A percentile compares a stretch with the other conserved stretches of the same genome.
phyloP scores from a whole-genome alignment of 495 filamentous ascomycete genomes.

The Paragyromitra xinjiangensis region DNA sequence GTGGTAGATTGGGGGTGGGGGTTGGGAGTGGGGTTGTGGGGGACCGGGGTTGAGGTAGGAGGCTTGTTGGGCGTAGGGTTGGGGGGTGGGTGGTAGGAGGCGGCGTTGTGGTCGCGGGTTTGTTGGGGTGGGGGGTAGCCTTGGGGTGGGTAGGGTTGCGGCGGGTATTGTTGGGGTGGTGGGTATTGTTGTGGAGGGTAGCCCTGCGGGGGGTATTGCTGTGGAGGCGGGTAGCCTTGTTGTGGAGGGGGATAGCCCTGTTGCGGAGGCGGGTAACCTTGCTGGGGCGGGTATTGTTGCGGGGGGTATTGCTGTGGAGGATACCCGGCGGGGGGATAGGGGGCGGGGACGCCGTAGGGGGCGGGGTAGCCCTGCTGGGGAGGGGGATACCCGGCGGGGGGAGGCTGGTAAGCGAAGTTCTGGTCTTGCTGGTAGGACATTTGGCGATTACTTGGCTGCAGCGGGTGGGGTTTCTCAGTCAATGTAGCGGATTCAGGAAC shows the following conservation, averaged over 20 bases:
- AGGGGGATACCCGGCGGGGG: constrained; percentile 18
- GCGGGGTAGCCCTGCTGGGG: constrained; percentile 55
- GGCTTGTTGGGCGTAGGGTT: constrained; percentile 49
- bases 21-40: constrained; percentile 57
- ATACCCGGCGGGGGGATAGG: constrained; percentile 24
- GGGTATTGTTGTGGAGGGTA: constrained; percentile 49
- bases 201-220: constrained; percentile 20
- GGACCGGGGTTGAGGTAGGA: constrained; percentile 56
- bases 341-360: constrained; percentile 47
- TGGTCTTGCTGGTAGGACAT: constrained; percentile 27
- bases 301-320: constrained; percentile 42
- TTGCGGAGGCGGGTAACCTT: constrained; percentile 36
- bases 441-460: neutral
- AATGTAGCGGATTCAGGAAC: neutral
- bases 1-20: constrained; percentile 59
- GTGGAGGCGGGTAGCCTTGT: constrained; percentile 50
- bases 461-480: neutral
- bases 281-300: constrained; percentile 26
- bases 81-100: constrained; percentile 42
- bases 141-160: constrained; percentile 26
- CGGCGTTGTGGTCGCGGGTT: constrained; percentile 2
- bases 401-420: constrained; percentile 22
- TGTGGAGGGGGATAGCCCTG: constrained; percentile 52
- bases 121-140: constrained; percentile 44
- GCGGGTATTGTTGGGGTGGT: constrained; percentile 8